phyloP scores from a whole-genome alignment of 1,139 yeast genomes.

The Suhomyces taliae region DNA sequence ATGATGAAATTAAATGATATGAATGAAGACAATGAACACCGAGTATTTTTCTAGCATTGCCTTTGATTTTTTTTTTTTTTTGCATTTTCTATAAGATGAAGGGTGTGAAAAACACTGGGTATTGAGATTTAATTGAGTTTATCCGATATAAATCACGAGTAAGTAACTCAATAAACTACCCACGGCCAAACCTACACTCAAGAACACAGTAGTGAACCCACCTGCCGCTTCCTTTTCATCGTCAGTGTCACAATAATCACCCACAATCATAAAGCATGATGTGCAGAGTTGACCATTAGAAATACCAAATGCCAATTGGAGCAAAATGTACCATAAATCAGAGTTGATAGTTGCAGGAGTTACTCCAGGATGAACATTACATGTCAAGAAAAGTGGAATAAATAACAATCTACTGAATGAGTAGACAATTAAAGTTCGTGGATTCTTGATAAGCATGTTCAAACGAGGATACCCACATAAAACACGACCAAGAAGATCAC shows the following conservation, averaged over 20 bases:
- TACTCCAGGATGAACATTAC: slow-evolving; percentile 52
- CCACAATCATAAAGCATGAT: slow-evolving; percentile 78
- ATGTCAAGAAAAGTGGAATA: slow-evolving; percentile 66
- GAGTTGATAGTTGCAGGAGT: slow-evolving; percentile 43
- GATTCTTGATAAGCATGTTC: slow-evolving; percentile 36
- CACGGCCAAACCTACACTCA: slow-evolving; percentile 70
- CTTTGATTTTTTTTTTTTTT: too few species aligned
- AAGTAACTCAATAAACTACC: slow-evolving; percentile 78
- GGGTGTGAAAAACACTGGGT: background rate
- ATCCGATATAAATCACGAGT: slow-evolving; percentile 44
- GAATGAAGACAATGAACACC: background rate
- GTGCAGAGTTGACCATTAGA: slow-evolving; percentile 87
- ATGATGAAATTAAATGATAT: background rate
- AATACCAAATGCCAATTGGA: slow-evolving; percentile 79
- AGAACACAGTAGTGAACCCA: slow-evolving; percentile 78
- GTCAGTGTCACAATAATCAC: slow-evolving; percentile 51
- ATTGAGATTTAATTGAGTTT: background rate
- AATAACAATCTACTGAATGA: slow-evolving; percentile 55
- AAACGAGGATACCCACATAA: slow-evolving; percentile 57
- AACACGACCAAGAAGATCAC: slow-evolving; percentile 80
- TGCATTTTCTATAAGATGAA: too few species aligned
- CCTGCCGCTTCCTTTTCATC: slow-evolving; percentile 90
- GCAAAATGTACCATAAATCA: slow-evolving; percentile 63
- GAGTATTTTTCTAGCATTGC: background rate
- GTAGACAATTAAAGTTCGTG: slow-evolving; percentile 46